These are phyloP conservation scores for Diaporthe amygdali DNA, from an alignment of 2,329 filamentous ascomycete species.

Conservation along the genomic window DNA sequence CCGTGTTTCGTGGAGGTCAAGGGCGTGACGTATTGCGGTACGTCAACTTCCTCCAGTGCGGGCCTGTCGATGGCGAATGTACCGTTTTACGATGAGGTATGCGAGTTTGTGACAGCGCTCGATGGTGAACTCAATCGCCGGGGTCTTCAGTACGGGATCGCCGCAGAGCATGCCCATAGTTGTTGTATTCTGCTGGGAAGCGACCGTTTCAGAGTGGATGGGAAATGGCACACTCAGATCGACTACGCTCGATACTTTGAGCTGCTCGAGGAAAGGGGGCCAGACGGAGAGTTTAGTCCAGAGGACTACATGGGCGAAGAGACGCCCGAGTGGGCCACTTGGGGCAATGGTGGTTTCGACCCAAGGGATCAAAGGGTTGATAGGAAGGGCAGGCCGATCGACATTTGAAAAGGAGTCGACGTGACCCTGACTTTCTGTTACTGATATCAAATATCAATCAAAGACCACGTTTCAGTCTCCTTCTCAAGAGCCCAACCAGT, in stretches of 20 bases:
- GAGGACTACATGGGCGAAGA: conserved; percentile 88
- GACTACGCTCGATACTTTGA: conserved; percentile 90
- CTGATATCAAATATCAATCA: not conserved
- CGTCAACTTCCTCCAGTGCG: conserved; percentile 80
- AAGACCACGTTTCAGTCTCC: not conserved
- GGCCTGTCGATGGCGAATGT: conserved; percentile 98
- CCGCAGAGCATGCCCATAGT: conserved; percentile 92
- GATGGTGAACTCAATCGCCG: conserved; percentile 70
- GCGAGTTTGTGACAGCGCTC: conserved; percentile 79
- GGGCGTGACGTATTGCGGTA: conserved; percentile 96
- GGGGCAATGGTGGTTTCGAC: conserved; percentile 95
- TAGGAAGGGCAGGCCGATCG: conserved; percentile 77
- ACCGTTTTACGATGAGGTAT: conserved; percentile 92
- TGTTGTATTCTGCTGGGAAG: conserved; percentile 91
- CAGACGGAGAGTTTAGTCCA: conserved; percentile 75
- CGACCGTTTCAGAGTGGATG: conserved; percentile 76
- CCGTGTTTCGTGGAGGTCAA: conserved; percentile 96
- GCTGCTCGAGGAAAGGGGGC: conserved; percentile 72
- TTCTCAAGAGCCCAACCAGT: not conserved
- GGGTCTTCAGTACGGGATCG: conserved; percentile 85
- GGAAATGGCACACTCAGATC: conserved; percentile 89
- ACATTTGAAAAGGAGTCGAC: conserved; percentile 31
- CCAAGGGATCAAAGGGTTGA: conserved; percentile 87
- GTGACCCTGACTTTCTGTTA: not conserved
- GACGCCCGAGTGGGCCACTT: conserved; percentile 92